A percentile compares a stretch with the other conserved stretches of the same genome.
phyloP scores from a whole-genome alignment of 2,329 filamentous ascomycete genomes.

The Paracoccidioides brasiliensis region DNA sequence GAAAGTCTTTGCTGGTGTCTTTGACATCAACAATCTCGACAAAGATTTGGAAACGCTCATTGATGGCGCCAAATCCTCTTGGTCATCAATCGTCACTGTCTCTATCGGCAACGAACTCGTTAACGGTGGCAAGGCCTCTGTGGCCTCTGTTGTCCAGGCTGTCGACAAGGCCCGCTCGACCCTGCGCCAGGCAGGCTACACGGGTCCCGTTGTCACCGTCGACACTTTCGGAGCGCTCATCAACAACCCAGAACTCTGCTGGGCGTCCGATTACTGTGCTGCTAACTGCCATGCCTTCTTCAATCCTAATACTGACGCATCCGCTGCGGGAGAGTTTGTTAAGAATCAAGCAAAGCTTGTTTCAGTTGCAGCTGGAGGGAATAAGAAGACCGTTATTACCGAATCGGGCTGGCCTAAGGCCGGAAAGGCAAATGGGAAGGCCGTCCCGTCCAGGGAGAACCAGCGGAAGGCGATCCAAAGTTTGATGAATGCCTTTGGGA shows the following conservation, averaged over 20 bases:
- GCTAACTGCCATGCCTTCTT: conserved; percentile 80
- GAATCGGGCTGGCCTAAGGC: conserved; percentile 75
- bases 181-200: conserved; percentile 52
- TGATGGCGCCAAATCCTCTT: conserved; percentile 48
- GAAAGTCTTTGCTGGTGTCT: conserved; percentile 65
- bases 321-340: conserved; percentile 55
- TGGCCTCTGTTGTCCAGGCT: conserved; percentile 43
- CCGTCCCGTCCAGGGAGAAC: conserved; percentile 55
- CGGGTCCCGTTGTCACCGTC: conserved; percentile 62
- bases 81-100: conserved; percentile 57
- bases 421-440: conserved; percentile 51
- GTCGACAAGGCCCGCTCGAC: conserved; percentile 44
- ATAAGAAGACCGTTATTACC: conserved; percentile 58
- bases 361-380: conserved; percentile 33
- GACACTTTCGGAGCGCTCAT: conserved; percentile 64
- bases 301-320: conserved; percentile 47
- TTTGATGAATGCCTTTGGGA: conserved; percentile 47
- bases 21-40: conserved; percentile 45
- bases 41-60: conserved; percentile 50
- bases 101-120: conserved; percentile 72
- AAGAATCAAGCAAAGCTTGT: conserved; percentile 40
- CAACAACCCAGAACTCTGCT: conserved; percentile 55
- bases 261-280: conserved; percentile 62
- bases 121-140: conserved; percentile 46
- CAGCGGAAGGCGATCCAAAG: conserved; percentile 54